Base-by-base conservation (phyloP, 805 yeast genomes). In the Candida piceae region DNA sequence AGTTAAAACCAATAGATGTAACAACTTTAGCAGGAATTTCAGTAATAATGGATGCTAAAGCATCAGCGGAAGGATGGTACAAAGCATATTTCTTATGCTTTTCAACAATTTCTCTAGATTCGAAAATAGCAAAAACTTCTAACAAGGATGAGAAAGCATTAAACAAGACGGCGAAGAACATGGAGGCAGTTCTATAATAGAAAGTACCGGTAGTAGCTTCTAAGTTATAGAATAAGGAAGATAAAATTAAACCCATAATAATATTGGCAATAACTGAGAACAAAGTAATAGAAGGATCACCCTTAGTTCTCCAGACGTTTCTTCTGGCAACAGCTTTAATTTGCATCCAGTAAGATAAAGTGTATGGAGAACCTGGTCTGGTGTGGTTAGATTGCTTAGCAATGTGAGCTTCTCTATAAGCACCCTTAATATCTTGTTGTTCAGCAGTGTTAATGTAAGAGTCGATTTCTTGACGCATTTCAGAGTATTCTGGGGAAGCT, bases 111-210 rank as follows among this genome's bases (percentile, higher is more conserved):
- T 72, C 69, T 54, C 79, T 64, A 18, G 76, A 67, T 48, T 74
- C 78, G 49, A 64, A 76, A 20, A 75, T 47, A 3, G 75, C 53
- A 53, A 73, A 62, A 40, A 78, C 67, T 56, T 78, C 84, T 53
- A 77, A 63, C 47, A 78, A 50, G 19, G 80, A 76, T 9, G 78
- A 63, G 48, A 78, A 73, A 17, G 81, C 76, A 52, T 76, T 76
- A 57, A 76, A 77, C 48, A 78, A 60, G 28, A 74, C 66, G 19
- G 81, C 78, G 50, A 78, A 78, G 63, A 81, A 82, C 67, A 82
- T 63, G 20, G 78, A 69, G 23, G 84, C 76, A 45, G 78, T 72
- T 52, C 86, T 62, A 47, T 58, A 63, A 52, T 67, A 75, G 46
- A 77, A 71, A 1, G 74, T 63, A 0, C 49, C 56, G 0, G 82